Evolutionary conservation across 176 grass and related monocot genomes (phyloP).

Genomic region (Raddia distichophylla): DNA sequence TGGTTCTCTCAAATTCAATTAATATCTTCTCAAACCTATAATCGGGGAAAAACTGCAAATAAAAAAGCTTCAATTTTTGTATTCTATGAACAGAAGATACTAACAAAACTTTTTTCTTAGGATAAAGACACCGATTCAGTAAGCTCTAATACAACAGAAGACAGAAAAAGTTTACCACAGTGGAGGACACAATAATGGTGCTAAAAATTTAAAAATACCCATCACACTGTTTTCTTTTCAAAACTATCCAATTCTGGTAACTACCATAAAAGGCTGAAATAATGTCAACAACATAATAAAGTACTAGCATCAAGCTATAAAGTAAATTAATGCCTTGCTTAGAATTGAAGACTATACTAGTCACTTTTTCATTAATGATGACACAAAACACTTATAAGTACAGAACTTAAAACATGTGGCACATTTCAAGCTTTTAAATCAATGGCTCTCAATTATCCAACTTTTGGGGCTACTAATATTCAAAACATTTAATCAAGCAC

Average conservation of each 20-base stretch:
- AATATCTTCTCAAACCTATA: slow-evolving; percentile 88
- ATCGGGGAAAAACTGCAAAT: slow-evolving; percentile 85
- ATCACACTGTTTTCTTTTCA: background rate
- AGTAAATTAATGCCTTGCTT: slow-evolving; percentile 23
- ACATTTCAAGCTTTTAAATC: slow-evolving; percentile 25
- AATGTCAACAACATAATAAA: slow-evolving; percentile 13
- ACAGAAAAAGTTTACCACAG: background rate
- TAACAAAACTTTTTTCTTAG: slow-evolving; percentile 9
- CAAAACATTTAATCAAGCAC: slow-evolving; percentile 18
- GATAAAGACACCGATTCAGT: background rate
- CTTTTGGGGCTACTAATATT: background rate
- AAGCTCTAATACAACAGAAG: background rate
- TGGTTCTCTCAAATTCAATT: slow-evolving; percentile 79
- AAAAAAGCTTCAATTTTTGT: slow-evolving; percentile 41
- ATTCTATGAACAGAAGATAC: slow-evolving; percentile 20
- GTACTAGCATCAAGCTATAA: background rate
- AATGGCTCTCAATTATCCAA: background rate
- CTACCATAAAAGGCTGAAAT: slow-evolving; percentile 16
- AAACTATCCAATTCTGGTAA: slow-evolving; percentile 10
- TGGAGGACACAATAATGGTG: slow-evolving; percentile 19
- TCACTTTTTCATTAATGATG: slow-evolving; percentile 20
- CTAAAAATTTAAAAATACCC: background rate
- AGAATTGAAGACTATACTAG: slow-evolving; percentile 2
- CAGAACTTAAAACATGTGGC: background rate
- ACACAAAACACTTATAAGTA: background rate